phyloP scores from a whole-genome alignment of 2,329 filamentous ascomycete species.

The Ophiocordyceps camponoti-rufipedis region DNA sequence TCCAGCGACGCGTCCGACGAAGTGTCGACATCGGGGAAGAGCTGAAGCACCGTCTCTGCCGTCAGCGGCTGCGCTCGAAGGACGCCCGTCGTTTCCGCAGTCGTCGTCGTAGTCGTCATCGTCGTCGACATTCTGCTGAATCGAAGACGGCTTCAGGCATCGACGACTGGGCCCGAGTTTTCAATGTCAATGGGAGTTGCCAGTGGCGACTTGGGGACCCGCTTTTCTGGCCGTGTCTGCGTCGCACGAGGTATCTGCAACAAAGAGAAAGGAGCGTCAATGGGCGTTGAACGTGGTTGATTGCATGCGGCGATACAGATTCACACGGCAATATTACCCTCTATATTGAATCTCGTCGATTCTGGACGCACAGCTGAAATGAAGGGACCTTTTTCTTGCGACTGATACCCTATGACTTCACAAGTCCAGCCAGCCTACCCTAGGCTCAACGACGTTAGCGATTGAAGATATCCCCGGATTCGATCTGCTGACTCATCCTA shows the following conservation, averaged over 20 bases:
- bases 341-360: too few relatives aligned
- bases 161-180: too few relatives aligned
- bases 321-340: too few relatives aligned
- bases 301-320: too few relatives aligned
- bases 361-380: too few relatives aligned
- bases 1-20: constrained; percentile 51
- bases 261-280: too few relatives aligned
- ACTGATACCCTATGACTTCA: neutral
- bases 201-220: neutral
- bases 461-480: too few relatives aligned
- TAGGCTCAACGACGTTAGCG: too few relatives aligned
- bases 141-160: neutral
- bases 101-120: constrained; percentile 4
- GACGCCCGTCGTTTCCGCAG: constrained; percentile 8
- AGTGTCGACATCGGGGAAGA: constrained; percentile 72
- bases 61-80: constrained; percentile 47
- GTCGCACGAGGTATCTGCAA: too few relatives aligned
- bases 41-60: constrained; percentile 65
- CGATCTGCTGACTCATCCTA: too few relatives aligned
- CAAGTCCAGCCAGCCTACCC: too few relatives aligned
- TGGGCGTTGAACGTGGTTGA: too few relatives aligned
- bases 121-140: neutral
- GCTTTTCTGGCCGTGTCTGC: neutral
- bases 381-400: neutral
- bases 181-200: neutral